phyloP scores from a whole-genome alignment of 2,329 filamentous ascomycete genomes.

The Monascus ruber region DNA sequence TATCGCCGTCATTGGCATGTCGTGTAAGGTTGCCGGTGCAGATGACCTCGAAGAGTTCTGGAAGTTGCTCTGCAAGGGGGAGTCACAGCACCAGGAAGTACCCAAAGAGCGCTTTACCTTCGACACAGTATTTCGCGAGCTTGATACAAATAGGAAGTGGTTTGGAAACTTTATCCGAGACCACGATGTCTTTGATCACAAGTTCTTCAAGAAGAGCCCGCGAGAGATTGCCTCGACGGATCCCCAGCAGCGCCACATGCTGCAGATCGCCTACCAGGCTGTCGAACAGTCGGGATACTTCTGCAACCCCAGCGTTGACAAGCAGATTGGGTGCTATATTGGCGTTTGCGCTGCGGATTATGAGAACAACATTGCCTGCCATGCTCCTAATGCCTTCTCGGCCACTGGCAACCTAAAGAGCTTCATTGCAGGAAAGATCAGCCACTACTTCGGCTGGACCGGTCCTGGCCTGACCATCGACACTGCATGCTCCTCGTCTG shows the following conservation, averaged over 20 bases:
- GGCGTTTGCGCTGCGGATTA: constrained; percentile 17
- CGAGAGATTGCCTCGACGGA: constrained; percentile 17
- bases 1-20: constrained; percentile 30
- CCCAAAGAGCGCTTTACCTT: constrained; percentile 11
- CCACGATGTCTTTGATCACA: constrained; percentile 18
- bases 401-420: constrained; percentile 8
- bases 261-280: constrained; percentile 21
- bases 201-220: constrained; percentile 20
- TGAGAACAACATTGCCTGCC: constrained; percentile 14
- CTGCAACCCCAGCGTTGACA: not conserved
- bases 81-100: constrained; percentile 20
- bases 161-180: constrained; percentile 7
- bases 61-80: constrained; percentile 15
- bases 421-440: constrained; percentile 22
- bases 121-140: constrained; percentile 12
- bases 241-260: constrained; percentile 18
- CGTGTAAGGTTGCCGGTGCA: constrained; percentile 22
- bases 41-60: constrained; percentile 24
- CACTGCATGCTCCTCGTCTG: constrained; percentile 33
- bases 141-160: constrained; percentile 2
- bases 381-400: constrained; percentile 19
- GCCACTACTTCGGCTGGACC: constrained; percentile 33
- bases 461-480: constrained; percentile 33
- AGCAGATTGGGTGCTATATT: constrained; percentile 17
- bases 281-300: constrained; percentile 22